Evolutionary conservation across 805 yeast genomes (phyloP), one percentile per base, ranked within the genome.

Genomic region (Pichia rugopelliculosa): DNA sequence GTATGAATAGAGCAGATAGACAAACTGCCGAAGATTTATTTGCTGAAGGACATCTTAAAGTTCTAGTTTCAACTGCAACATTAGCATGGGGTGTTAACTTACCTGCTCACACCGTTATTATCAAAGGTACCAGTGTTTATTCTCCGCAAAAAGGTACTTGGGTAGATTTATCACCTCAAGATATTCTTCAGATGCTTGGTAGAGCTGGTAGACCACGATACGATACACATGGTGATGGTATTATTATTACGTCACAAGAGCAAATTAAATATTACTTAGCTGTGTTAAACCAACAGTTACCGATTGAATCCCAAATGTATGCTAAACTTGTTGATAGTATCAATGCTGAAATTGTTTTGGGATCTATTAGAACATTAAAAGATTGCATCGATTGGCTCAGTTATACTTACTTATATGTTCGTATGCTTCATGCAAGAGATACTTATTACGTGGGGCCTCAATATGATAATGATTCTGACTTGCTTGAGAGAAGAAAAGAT

Each of bases 161-260:
- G 97, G 80, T 80, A 2, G 93, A 87, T 59, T 68, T 91, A n/a
- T 83, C 96, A 0, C 95, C 97, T 0, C 99, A 91, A 58, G 98
- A 93, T 66, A 84, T 91, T 36, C 65, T 91, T 10, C 99, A 91
- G 67, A 91, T 91, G 98, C 72, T 91, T n/a, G 98, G 98, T 34
- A 79, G 98, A 70, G 98, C 98, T 18, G 98, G 98, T 56, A 76
- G 99, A 65, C 99, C 99, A 0, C 74, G 96, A 45, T 93, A 84
- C 66, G 99, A 91, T 64, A 80, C 80, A 17, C 78, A 80, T 58
- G 99, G 99, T 58, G 96, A 87, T 56, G 99, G 98, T 69, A 80
- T 91, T 3, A 87, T 91, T 27, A 87, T 91, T 42, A 93, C 98
- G 0, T 75, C 90, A 0, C 93, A 87, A 49, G 80, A 82, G 20